Base-by-base conservation (phyloP, 2,329 filamentous ascomycete species). In the Ceratocystiopsis brevicomis region DNA sequence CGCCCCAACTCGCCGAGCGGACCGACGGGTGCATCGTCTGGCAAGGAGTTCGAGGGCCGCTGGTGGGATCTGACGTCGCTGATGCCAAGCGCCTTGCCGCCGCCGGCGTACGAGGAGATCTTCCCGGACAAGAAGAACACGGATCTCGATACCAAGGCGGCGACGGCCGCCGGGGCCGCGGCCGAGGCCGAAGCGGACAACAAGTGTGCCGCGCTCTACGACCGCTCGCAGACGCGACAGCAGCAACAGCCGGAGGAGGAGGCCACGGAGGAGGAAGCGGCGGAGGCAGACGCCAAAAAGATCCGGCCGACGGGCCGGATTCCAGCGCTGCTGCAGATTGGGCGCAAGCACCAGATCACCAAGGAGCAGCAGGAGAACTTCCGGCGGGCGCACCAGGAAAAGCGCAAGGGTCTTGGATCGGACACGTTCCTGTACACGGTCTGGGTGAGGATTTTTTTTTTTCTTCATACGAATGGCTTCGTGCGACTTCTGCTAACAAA, bases 21-120 rank as follows among this genome's bases (percentile, higher is more conserved):
- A 6, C 19, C 19, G 19, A 14, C 10, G 3, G 61, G 54, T 19
- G 39, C 50, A 2, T 47, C 57, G 40, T 49, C 57, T 36, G 48
- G 57, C 36, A 68, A 67, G 48, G 62, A 65, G 42, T 56, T 64
- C 44, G 69, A 75, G 42, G 65, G 65, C 50, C 68, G 69, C 47
- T 82, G 79, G 78, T 82, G 76, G 72, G 61, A 80, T 53, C 61
- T 78, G 25, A 68, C 78, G 38, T 73, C 74, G 10, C 61, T 67
- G 35, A 65, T 68, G 52, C 60, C 61, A 42, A 57, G 60, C 36
- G 59, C 71, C 11, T 62, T 66, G 4, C 65, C 71, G 32, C 81
- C 81, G 10, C 83, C 83, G 11, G 73, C 83, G 0, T 90, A 90
- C 50, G 77, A 86, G 43, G 83, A 87, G 40, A 72, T 90, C 25